phyloP scores from a whole-genome alignment of 1,139 yeast genomes.

The Debaryomyces fabryi region DNA sequence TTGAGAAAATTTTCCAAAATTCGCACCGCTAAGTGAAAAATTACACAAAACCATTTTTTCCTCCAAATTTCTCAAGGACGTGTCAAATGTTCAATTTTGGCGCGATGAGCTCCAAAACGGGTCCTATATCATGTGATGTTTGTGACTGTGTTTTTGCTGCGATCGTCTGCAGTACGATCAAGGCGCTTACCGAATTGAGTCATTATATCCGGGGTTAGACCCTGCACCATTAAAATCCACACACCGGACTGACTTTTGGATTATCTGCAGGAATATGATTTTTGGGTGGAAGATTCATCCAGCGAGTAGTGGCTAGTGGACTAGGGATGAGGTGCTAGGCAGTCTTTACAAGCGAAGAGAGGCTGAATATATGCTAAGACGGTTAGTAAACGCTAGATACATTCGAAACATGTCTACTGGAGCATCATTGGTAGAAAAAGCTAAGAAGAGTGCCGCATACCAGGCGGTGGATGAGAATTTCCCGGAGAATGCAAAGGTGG shows the following conservation, averaged over 20 bases:
- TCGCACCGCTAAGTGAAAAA: conserved; percentile 3
- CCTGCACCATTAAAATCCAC: not conserved
- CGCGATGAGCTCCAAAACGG: not conserved
- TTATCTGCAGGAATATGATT: not conserved
- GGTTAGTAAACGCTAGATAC: not conserved
- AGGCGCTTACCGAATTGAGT: not conserved
- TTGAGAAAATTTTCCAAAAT: conserved; percentile 9
- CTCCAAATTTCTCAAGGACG: not conserved
- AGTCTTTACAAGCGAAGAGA: not conserved
- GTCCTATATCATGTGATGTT: not conserved
- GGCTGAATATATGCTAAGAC: not conserved
- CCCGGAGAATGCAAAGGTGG: conserved; percentile 66
- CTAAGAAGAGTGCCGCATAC: conserved; percentile 87
- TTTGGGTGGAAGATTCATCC: not conserved
- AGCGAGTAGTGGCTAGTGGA: not conserved
- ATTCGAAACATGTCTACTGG: conserved; percentile 10
- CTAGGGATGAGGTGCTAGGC: not conserved
- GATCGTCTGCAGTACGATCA: not conserved
- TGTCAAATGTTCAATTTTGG: not conserved
- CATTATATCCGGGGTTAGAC: not conserved
- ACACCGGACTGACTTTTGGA: not conserved
- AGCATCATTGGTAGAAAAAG: conserved; percentile 49
- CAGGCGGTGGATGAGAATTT: conserved; percentile 90
- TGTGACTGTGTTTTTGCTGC: not conserved
- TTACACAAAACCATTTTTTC: conserved; percentile 5